Base-by-base conservation (phyloP, 2,329 filamentous ascomycete species). In the Thermothelomyces thermophilus region DNA sequence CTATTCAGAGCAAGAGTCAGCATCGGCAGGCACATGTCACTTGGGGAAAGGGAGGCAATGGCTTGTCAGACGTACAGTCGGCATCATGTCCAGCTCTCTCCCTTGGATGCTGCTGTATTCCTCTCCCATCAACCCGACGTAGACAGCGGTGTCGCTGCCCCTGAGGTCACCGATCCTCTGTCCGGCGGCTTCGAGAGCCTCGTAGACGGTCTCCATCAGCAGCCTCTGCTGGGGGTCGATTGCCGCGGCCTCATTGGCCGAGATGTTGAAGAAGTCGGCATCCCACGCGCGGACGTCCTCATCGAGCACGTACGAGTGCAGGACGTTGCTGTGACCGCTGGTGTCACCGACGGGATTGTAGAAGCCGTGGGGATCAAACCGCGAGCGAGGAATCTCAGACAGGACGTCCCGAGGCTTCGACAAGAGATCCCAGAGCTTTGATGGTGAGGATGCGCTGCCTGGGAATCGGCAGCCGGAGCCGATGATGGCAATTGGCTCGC, bases 401-500 rank as follows among this genome's bases (percentile, higher is more conserved):
- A 37, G 24, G 8, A 52, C 14, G 17, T 55, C 52, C 3, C 31
- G 44, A 5, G 52, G 45, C 1, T 34, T 14, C 2, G 24, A 24
- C 9, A 65, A 52, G 20, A 68, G 48, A 7, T 62, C 46, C 63
- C 63, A 65, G 0, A 66, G 55, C 35, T 60, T 57, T 3, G 58
- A 58, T 7, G 62, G 61, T 20, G 52, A 60, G 17, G 48, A 45
- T 20, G 57, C 53, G 13, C 51, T 53, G 14, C 64, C 63, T 8
- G 63, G 58, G n/a, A 65, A 57, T 9, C 63, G 60, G 41, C 62
- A 66, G 19, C 46, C 59, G 28, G 57, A 60, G 51, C 64, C 64
- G 46, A 66, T 57, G 16, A 66, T 56, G 47, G 63, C 64, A 24
- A 66, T 64, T 6, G 58, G 60, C 48, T 54, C 51, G 40, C n/a